Conservation (phyloP, 164 flowering plant species). For the Magnolia officinalis region DNA sequence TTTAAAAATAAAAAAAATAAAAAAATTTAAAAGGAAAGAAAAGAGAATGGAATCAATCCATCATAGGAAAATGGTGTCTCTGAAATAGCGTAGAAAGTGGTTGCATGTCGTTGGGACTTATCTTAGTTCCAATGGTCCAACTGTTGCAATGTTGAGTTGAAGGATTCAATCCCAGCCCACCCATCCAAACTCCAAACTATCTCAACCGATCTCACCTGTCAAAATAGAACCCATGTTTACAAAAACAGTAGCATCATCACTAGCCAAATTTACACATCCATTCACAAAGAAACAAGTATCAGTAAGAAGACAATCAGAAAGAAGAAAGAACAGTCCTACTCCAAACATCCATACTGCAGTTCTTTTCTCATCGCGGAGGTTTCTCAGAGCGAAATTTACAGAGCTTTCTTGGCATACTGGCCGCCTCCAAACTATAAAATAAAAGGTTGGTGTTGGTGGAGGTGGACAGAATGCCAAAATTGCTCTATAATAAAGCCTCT, state of each 20-base stretch:
- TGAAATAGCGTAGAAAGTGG: too few relatives aligned
- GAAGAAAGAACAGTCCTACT: neutral
- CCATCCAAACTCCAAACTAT: neutral
- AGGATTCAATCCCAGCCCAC: too few relatives aligned
- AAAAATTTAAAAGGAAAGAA: too few relatives aligned
- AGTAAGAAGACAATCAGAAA: neutral
- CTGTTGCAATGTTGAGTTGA: too few relatives aligned
- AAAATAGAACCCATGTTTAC: neutral
- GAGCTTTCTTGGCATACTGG: slow-evolving; percentile 36
- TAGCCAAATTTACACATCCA: neutral
- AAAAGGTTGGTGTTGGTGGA: slow-evolving; percentile 11
- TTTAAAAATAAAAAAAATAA: too few relatives aligned
- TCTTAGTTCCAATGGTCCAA: too few relatives aligned
- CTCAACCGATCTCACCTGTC: neutral
- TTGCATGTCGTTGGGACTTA: too few relatives aligned
- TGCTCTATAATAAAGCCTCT: slow-evolving; percentile 32
- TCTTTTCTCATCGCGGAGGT: neutral
- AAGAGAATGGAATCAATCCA: too few relatives aligned
- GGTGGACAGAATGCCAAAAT: slow-evolving; percentile 58
- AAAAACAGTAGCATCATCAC: neutral
- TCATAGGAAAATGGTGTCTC: too few relatives aligned
- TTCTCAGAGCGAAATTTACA: slow-evolving; percentile 36
- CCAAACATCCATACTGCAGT: too few relatives aligned
- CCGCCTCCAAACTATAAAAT: slow-evolving; percentile 28
- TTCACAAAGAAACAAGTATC: neutral